phyloP scores from a whole-genome alignment of 208 protist species.

The Crithidia acanthocephali region DNA sequence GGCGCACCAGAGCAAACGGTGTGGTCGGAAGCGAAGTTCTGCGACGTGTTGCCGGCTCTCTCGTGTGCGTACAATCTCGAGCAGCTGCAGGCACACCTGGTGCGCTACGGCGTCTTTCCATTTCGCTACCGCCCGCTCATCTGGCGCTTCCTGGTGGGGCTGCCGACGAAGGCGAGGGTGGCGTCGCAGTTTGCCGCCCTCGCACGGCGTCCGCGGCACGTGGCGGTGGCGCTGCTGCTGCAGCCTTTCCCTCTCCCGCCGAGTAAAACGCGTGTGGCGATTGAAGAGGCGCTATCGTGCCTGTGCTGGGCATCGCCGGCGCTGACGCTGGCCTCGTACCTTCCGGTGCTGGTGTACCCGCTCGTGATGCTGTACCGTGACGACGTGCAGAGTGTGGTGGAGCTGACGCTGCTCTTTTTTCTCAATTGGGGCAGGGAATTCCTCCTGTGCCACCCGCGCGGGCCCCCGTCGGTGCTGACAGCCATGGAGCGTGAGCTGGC shows the following conservation, averaged over 20 bases:
- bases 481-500: constrained; percentile 61
- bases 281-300: constrained; percentile 72
- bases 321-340: constrained; percentile 71
- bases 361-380: constrained; percentile 60
- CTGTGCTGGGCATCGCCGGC: constrained; percentile 72
- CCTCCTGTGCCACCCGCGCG: constrained; percentile 80
- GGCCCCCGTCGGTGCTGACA: constrained; percentile 51
- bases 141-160: constrained; percentile 83
- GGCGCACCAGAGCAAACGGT: not conserved
- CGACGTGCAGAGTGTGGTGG: constrained; percentile 74
- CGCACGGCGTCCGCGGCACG: constrained; percentile 53
- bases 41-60: constrained; percentile 34
- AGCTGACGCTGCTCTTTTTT: constrained; percentile 73
- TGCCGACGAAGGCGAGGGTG: constrained; percentile 54
- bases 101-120: constrained; percentile 77
- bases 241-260: constrained; percentile 60
- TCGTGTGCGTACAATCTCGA: constrained; percentile 69
- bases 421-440: constrained; percentile 85
- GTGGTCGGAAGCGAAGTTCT: constrained; percentile 30
- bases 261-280: constrained; percentile 23
- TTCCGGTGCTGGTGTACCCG: constrained; percentile 83
- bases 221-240: constrained; percentile 57
- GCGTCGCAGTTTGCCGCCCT: constrained; percentile 76
- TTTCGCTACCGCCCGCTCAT: constrained; percentile 59
- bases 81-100: constrained; percentile 61